Percentiles rank a stretch among this genome's conserved stretches.
These are phyloP conservation scores for Fusarium aywerte DNA, from an alignment of 2,329 filamentous ascomycete genomes.

Conservation along the genomic window DNA sequence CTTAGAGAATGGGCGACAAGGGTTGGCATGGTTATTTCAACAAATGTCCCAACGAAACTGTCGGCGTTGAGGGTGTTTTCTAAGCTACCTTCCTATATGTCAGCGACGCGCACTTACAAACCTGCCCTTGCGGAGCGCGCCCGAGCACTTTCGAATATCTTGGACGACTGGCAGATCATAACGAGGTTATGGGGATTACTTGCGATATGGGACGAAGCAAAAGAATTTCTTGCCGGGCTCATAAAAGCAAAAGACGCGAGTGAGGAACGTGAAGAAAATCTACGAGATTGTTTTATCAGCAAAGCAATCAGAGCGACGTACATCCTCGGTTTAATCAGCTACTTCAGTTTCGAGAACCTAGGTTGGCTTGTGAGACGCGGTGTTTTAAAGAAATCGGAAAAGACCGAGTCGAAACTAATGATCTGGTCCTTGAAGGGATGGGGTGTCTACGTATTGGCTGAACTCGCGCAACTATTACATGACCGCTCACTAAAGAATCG, in stretches of 20 bases:
- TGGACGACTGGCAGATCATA: slow-evolving; percentile 39
- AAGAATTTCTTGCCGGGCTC: slow-evolving; percentile 6
- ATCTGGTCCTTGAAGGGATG: slow-evolving; percentile 23
- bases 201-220: slow-evolving; percentile 15
- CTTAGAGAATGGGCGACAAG: fast-evolving
- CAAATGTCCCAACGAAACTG: neutral
- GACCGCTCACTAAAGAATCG: neutral
- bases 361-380: slow-evolving; percentile 22
- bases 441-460: slow-evolving; percentile 19
- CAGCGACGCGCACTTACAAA: neutral
- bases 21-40: fast-evolving
- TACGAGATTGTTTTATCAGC: neutral
- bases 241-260: fast-evolving
- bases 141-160: slow-evolving; percentile 12
- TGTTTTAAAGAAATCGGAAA: slow-evolving; percentile 8
- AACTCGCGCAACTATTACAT: slow-evolving; percentile 17
- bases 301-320: slow-evolving; percentile 6
- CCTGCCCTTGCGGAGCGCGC: slow-evolving; percentile 1
- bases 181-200: slow-evolving; percentile 30
- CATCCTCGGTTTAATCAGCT: slow-evolving; percentile 15
- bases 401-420: slow-evolving; percentile 14
- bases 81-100: fast-evolving
- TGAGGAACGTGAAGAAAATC: neutral
- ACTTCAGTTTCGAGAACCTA: slow-evolving; percentile 11
- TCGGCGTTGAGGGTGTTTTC: neutral